Evolutionary conservation across 73 alveolate species (phyloP).

Genomic region (Paramecium pentaurelia): DNA sequence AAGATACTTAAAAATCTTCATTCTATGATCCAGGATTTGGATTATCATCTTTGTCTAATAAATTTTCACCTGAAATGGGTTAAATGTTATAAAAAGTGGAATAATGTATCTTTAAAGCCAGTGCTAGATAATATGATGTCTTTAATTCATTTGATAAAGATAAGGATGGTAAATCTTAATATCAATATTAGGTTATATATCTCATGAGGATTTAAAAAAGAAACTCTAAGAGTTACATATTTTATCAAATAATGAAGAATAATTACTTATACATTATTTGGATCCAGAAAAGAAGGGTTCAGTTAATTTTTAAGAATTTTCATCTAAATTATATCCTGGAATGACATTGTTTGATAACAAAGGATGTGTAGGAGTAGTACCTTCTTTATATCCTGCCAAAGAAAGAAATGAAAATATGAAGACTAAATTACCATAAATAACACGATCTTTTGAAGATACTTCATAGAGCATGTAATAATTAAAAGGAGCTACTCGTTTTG

Average conservation of each 20-base stretch:
- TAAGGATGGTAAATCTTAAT: conserved; percentile 48
- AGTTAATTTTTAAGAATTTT: conserved; percentile 43
- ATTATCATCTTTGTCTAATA: conserved; percentile 6
- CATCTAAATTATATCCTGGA: conserved; percentile 45
- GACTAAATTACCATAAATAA: conserved; percentile 38
- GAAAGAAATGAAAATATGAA: conserved; percentile 45
- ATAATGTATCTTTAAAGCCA: conserved; percentile 37
- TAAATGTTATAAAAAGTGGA: conserved; percentile 38
- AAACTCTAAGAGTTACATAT: conserved; percentile 48
- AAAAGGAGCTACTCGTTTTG: conserved; percentile 41
- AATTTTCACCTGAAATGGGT: conserved; percentile 25
- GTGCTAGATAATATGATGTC: conserved; percentile 37
- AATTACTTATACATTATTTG: conserved; percentile 12
- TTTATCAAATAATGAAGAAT: conserved; percentile 22
- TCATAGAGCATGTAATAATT: neutral
- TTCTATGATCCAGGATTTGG: conserved; percentile 42
- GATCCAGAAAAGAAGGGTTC: conserved; percentile 53
- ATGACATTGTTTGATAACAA: conserved; percentile 37
- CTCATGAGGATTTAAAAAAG: conserved; percentile 43
- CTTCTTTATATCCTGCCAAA: conserved; percentile 41
- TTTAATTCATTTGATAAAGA: conserved; percentile 48
- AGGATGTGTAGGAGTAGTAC: conserved; percentile 11
- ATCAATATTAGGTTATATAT: conserved; percentile 22
- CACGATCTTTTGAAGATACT: neutral
- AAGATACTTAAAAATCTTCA: neutral